Base-by-base conservation (phyloP, 2,329 filamentous ascomycete species). In the Monilinia aucupariae region DNA sequence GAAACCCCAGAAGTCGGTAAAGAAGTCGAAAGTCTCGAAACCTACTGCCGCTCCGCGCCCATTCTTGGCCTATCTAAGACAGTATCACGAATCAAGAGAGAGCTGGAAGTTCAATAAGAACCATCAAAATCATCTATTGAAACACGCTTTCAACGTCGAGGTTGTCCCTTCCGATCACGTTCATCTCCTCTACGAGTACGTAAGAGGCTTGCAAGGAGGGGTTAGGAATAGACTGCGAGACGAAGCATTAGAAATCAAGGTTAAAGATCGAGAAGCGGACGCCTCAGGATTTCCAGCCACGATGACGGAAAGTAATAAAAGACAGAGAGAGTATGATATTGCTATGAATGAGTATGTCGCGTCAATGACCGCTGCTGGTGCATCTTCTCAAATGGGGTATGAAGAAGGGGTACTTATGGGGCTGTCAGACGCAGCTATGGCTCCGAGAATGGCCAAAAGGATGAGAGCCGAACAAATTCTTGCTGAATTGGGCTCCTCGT, bases 61-160 rank as follows among this genome's bases (percentile, higher is more conserved):
- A 17, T 87, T 91, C 64, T 80, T 96, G 20, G 81, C 84, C 60
- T 97, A 97, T 74, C 82, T 97, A 51, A 81, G 81, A 53, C 85
- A 87, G 73, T 96, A 92, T 81, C 81, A 90, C 76, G 82, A 82
- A 62, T 82, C 86, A 65, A 86, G 86, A 64, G 79, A 82, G 12
- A 80, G 80, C 69, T 97, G 93, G 93, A 97, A 96, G 76, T 97
- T 97, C 80, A 96, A 96, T 79, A 97, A 97, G 78, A 92, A 91
- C 70, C 86, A 91, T 73, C 92, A 97, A 76, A 90, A 87, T 61
- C 85, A 90, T 69, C 80, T 97, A 15, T 84, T 97, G 73, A 93
- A 94, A 75, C 86, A 96, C 78, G 78, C 89, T 52, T 90, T 96
- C 73, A 86, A 90, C 68, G 77, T 85, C 67, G 83, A 86, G 69